Percentiles rank a stretch among this genome's conserved stretches.
Conservation (phyloP, 345 rosid genomes). For the Euphorbia tirucalli region DNA sequence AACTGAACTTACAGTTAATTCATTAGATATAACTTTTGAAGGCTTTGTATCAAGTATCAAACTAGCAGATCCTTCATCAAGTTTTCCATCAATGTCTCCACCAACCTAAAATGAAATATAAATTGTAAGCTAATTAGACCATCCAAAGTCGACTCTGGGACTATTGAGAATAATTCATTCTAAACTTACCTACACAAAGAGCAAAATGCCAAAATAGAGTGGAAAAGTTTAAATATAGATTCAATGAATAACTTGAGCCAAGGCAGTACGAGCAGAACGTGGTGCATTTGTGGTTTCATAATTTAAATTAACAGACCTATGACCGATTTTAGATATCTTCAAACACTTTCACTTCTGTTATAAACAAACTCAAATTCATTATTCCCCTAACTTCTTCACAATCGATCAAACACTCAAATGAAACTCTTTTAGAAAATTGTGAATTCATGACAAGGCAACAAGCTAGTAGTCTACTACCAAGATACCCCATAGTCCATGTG, state of each 20-base stretch:
- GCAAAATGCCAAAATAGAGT: neutral
- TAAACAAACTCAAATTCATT: neutral
- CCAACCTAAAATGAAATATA: conserved; percentile 53
- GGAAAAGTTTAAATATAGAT: neutral
- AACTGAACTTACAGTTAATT: conserved; percentile 79
- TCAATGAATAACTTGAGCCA: conserved; percentile 4
- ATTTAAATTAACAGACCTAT: neutral
- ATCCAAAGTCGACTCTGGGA: neutral
- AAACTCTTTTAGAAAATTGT: too few relatives aligned
- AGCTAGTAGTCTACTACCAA: neutral
- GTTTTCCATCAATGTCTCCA: conserved; percentile 71
- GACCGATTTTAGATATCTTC: neutral
- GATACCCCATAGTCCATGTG: too few relatives aligned
- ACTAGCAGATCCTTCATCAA: conserved; percentile 89
- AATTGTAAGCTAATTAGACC: conserved; percentile 13
- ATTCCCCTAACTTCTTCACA: neutral
- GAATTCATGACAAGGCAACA: too few relatives aligned
- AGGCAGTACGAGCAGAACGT: neutral
- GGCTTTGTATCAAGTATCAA: conserved; percentile 89
- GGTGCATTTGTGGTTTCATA: neutral
- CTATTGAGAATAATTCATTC: neutral
- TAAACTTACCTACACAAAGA: neutral
- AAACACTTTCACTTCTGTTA: neutral
- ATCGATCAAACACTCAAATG: neutral
- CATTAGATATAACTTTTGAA: conserved; percentile 90